Conservation (phyloP, 116 monocot species). For the Phalaenopsis hybrid region DNA sequence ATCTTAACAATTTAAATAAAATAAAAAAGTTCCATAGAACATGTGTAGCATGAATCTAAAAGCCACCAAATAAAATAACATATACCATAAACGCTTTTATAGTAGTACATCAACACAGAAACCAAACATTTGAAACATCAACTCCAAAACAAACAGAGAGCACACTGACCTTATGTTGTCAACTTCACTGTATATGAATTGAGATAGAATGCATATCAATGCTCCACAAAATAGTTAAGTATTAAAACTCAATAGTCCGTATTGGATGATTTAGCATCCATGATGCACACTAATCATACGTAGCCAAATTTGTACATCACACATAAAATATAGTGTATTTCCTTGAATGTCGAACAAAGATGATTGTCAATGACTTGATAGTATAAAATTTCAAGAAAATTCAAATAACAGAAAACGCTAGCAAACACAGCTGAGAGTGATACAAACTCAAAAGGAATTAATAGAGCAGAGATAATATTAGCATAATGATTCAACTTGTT, state of each 20-base stretch:
- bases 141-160: not conserved
- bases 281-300: not conserved
- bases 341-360: not conserved
- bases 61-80: not conserved
- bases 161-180: not conserved
- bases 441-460: not conserved
- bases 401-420: not conserved
- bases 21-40: not conserved
- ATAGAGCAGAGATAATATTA: not conserved
- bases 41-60: not conserved
- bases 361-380: not conserved
- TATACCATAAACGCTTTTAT: not conserved
- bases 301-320: not conserved
- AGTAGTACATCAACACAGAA: not conserved
- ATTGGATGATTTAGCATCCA: not conserved
- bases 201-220: not conserved
- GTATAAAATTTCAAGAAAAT: not conserved
- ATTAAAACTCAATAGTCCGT: not conserved
- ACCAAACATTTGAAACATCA: not conserved
- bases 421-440: not conserved
- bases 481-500: not conserved
- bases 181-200: not conserved
- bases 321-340: not conserved
- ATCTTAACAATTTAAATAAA: not conserved
- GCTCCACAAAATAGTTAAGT: not conserved